These are phyloP conservation scores for Prunella vulgaris DNA, from an alignment of 257 asterid species.

Conservation along the genomic window DNA sequence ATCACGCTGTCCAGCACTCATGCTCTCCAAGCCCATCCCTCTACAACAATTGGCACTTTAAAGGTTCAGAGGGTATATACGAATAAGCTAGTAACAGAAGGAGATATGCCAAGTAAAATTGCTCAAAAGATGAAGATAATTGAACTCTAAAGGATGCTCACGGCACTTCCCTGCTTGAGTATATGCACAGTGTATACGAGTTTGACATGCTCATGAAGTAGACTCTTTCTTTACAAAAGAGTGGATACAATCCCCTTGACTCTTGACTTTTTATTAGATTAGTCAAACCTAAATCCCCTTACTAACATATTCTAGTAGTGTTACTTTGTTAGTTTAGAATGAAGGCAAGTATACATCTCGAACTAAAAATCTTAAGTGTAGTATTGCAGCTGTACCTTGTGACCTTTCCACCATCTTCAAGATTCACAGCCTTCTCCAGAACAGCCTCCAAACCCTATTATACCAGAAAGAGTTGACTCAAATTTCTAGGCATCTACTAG, in stretches of 20 bases:
- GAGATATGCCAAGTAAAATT: conserved; percentile 5
- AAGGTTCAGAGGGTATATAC: conserved; percentile 25
- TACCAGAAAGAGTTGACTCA: conserved; percentile 15
- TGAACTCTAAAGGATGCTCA: conserved; percentile 20
- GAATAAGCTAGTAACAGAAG: conserved; percentile 16
- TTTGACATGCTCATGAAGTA: background rate
- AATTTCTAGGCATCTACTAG: conserved; percentile 13
- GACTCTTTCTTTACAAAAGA: background rate
- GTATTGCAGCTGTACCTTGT: conserved; percentile 50
- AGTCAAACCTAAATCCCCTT: background rate
- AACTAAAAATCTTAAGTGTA: conserved; percentile 21
- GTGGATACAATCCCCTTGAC: background rate
- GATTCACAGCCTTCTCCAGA: conserved; percentile 93
- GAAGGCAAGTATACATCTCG: background rate
- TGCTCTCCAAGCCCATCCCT: conserved; percentile 67
- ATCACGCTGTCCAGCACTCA: conserved; percentile 79
- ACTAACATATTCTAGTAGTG: background rate
- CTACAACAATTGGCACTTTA: conserved; percentile 36
- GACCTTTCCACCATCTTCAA: conserved; percentile 87
- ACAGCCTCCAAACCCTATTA: conserved; percentile 95
- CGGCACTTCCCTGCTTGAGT: conserved; percentile 9
- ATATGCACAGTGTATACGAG: conserved; percentile 7
- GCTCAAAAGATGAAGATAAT: conserved; percentile 12
- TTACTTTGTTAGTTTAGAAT: background rate
- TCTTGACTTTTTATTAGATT: background rate